Evolutionary conservation across 192 early-diverging fungal species (phyloP), one percentile per base, ranked within the genome.

Genomic region (Coemansia aciculifera): DNA sequence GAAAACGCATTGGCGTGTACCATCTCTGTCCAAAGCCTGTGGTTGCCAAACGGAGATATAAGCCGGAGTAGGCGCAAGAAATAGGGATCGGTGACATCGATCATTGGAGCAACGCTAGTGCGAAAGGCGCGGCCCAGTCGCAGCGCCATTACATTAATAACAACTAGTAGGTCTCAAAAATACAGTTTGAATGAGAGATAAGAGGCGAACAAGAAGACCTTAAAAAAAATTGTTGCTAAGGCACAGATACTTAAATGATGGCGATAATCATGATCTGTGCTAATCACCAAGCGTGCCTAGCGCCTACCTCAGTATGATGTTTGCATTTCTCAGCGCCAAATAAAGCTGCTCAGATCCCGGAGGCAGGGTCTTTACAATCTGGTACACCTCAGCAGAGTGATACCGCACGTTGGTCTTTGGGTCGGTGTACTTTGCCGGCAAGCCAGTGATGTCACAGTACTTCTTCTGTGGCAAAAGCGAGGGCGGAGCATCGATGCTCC

Each of bases 371-470:
- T 89, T 86, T 44, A 94, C 87, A 43, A 87, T 77, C 68, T 89
- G 87, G 81, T 94, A 95, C 13, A 94, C 85, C 69, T 94, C 92
- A 1, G 88, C 87, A 52, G 90, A 90, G 66, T 92, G 87, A 64
- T 94, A 96, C 19, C 94, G 83, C 37, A 96, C 72, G 11, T 89
- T 83, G 1, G 92, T 92, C 78, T 94, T 94, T 21, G 94, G 94
- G 75, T 96, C 94, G 1, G 92, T 93, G 72, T 96, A 96, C 15
- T 72, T 84, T 29, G 92, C 92, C 49, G 92, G 90, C 43, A 95
- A 77, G 19, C 94, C 94, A 7, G 94, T 95, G 54, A 95, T 87
- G 70, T 95, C 94, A 73, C 94, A 95, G 81, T 95, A 95, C 70
- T 94, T 94, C 79, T 93, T 93, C 69, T 88, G 87, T 12, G 94